Conservation (phyloP, 805 yeast species). For the Ogataea dorogensis region DNA sequence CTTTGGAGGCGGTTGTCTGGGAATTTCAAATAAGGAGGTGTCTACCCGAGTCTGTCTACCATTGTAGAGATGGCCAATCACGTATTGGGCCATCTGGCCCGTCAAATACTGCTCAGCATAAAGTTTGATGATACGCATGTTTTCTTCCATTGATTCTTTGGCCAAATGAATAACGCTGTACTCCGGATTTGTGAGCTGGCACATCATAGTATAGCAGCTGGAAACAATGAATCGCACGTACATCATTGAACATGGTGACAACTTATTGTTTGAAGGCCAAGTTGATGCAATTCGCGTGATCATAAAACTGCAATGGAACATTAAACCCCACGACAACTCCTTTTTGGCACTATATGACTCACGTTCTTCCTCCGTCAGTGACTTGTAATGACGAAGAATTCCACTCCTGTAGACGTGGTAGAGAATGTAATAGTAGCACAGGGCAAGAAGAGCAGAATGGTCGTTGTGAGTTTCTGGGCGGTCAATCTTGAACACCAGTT, state of each 20-base stretch:
- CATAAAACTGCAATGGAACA: constrained; percentile 76
- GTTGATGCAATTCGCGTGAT: constrained; percentile 57
- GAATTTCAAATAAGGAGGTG: neutral
- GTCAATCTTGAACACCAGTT: constrained; percentile 59
- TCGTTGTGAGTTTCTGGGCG: constrained; percentile 36
- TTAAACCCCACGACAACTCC: constrained; percentile 70
- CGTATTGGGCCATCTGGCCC: constrained; percentile 17
- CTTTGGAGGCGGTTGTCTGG: neutral
- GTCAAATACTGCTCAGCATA: constrained; percentile 47
- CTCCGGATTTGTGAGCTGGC: constrained; percentile 43
- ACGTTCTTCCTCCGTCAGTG: neutral
- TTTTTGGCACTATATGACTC: neutral
- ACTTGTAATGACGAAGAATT: constrained; percentile 37
- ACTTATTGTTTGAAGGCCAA: constrained; percentile 43
- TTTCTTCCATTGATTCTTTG: constrained; percentile 7
- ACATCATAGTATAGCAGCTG: constrained; percentile 62
- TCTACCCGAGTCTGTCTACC: constrained; percentile 10
- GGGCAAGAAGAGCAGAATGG: constrained; percentile 56
- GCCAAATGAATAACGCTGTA: constrained; percentile 15
- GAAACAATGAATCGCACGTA: constrained; percentile 41
- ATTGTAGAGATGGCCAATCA: constrained; percentile 14
- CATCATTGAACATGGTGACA: constrained; percentile 11
- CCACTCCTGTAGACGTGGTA: constrained; percentile 51
- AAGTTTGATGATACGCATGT: constrained; percentile 31
- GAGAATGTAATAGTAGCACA: constrained; percentile 66